Conservation (phyloP, 1,284 basidiomycete species). For the Naganishia liquefaciens region DNA sequence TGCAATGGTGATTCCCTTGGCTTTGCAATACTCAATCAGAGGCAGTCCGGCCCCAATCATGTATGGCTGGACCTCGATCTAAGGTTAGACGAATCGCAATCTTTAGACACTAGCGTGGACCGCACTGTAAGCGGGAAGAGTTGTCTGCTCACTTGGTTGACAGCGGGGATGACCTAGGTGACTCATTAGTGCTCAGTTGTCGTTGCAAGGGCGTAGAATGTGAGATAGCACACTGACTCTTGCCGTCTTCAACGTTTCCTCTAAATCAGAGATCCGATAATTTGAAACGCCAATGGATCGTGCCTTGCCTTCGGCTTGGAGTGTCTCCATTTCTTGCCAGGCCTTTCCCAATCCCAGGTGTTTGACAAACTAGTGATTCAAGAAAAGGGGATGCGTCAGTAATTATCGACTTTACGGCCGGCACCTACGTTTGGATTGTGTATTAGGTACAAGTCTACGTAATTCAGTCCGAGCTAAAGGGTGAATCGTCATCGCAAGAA, state of each 20-base stretch:
- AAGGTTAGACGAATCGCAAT: not conserved
- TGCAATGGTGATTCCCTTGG: slow-evolving; percentile 64
- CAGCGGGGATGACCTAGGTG: slow-evolving; percentile 62
- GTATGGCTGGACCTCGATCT: slow-evolving; percentile 80
- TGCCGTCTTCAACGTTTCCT: slow-evolving; percentile 61
- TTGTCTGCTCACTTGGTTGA: slow-evolving; percentile 59
- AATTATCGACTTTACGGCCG: slow-evolving; percentile 7
- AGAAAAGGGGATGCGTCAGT: not conserved
- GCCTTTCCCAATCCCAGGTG: slow-evolving; percentile 52
- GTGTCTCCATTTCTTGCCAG: slow-evolving; percentile 72
- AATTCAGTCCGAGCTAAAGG: slow-evolving; percentile 44
- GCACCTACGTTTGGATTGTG: slow-evolving; percentile 60
- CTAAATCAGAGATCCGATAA: slow-evolving; percentile 67
- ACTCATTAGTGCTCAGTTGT: not conserved
- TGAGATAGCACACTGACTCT: slow-evolving; percentile 26
- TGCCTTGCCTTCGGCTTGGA: slow-evolving; percentile 66
- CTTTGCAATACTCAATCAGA: slow-evolving; percentile 60
- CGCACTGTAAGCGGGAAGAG: too few relatives aligned
- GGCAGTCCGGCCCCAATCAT: slow-evolving; percentile 64
- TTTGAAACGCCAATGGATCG: slow-evolving; percentile 84
- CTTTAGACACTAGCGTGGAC: not conserved
- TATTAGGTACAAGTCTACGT: slow-evolving; percentile 68
- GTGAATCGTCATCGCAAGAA: not conserved
- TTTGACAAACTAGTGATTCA: not conserved
- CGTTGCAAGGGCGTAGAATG: not conserved